phyloP scores from a whole-genome alignment of 2,329 filamentous ascomycete species.

The Hansfordia pulvinata region DNA sequence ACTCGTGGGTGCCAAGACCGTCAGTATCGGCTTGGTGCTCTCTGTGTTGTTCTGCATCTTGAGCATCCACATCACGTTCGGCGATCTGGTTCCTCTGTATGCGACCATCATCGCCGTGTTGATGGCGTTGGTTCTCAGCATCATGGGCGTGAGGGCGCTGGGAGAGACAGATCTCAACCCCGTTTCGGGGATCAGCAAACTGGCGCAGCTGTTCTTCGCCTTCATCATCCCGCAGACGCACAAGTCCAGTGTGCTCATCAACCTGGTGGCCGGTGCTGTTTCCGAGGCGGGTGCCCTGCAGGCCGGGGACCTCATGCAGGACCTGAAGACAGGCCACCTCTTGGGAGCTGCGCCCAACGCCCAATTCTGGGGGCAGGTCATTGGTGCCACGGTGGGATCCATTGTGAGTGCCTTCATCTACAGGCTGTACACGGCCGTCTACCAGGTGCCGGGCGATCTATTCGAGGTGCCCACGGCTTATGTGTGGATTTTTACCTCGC shows the following conservation, averaged over 20 bases:
- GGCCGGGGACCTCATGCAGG: constrained; percentile 92
- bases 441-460: constrained; percentile 73
- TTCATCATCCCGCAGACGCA: constrained; percentile 70
- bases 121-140: constrained; percentile 66
- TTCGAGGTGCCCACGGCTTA: constrained; percentile 93
- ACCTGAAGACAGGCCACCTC: constrained; percentile 90
- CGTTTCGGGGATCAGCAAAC: constrained; percentile 90
- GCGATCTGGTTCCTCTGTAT: constrained; percentile 64
- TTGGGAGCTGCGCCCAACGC: constrained; percentile 85
- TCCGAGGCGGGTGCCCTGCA: constrained; percentile 78
- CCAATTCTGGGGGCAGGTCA: constrained; percentile 93
- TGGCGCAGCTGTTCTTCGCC: constrained; percentile 92
- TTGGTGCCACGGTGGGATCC: constrained; percentile 77
- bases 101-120: constrained; percentile 68
- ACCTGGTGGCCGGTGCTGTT: constrained; percentile 84
- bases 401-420: constrained; percentile 81
- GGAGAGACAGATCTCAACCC: constrained; percentile 90
- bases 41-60: constrained; percentile 70
- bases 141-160: constrained; percentile 58
- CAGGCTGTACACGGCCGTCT: constrained; percentile 74
- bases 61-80: constrained; percentile 75
- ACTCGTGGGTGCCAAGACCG: constrained; percentile 58
- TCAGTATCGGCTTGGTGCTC: constrained; percentile 59
- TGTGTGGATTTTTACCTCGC: constrained; percentile 94
- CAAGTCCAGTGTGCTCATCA: constrained; percentile 83